Base-by-base conservation (phyloP, 257 asterid genomes). In the Solanum bulbocastanum region DNA sequence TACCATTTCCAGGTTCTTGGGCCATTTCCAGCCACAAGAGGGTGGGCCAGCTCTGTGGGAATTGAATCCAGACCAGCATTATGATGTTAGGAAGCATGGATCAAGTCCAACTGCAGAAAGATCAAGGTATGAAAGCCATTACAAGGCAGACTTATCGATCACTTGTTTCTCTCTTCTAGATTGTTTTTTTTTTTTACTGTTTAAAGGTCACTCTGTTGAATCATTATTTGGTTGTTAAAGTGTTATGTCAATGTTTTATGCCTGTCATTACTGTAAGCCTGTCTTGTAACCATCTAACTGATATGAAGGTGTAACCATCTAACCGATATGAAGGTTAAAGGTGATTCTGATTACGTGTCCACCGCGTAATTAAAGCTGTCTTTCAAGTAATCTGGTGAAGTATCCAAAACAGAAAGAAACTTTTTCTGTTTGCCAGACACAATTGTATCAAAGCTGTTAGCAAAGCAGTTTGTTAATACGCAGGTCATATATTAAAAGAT, bases 21-120 rank as follows among this genome's bases (percentile, higher is more conserved):
- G 99, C 27, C 96, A 96, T 89, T 96, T 97, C 91, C 98, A 94
- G 91, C 98, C 99, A 73, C 98, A 93, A 76, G 98, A 88, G 37
- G 96, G 95, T 87, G 94, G 92, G 86, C 95, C 98, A 22, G 93
- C 96, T 87, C 90, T 97, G 23, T 96, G 99, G 99, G 98, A 97
- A 90, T 90, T 94, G 84, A 96, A 93, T 90, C 93, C 99, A 83
- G 98, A 95, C 88, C 99, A 95, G 88, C 96, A 94, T 86, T 94
- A 93, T 89, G 88, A 89, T 88, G 92, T 91, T 56, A 94, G 94
- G 89, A 90, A 88, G 82, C 98, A 92, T 90, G 94, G 39, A 27
- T 44, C 84, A 79, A 44, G 88, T 87, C 91, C 92, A 83, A 82
- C 94, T 10, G 92, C 81, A 81, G 93, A 92, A 87, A 89, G 79